These are phyloP conservation scores for Chenopodium suecicum DNA, from an alignment of 148 eudicot species.

Conservation along the genomic window DNA sequence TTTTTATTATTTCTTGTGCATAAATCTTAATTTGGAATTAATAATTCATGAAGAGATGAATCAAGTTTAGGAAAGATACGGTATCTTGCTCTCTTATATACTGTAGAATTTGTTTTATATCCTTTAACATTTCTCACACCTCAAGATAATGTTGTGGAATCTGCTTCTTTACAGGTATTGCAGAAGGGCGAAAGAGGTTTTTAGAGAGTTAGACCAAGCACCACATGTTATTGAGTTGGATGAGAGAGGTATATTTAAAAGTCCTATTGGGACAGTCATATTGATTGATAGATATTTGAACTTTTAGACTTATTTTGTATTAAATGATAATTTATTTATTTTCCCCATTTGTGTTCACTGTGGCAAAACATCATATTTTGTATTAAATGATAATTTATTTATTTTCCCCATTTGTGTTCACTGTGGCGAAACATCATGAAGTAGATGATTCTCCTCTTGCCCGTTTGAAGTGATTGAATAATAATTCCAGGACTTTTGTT, in stretches of 20 bases:
- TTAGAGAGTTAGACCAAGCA: conserved; percentile 66
- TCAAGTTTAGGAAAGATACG: not conserved
- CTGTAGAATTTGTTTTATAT: not conserved
- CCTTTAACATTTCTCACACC: not conserved
- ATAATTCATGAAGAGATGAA: not conserved
- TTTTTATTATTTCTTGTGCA: not conserved
- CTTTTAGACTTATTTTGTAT: too few species aligned
- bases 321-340: too few species aligned
- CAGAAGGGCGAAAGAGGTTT: conserved; percentile 79
- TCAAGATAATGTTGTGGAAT: not conserved
- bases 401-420: too few species aligned
- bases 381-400: too few species aligned
- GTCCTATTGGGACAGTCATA: not conserved
- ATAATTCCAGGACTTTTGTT: too few species aligned
- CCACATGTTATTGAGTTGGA: conserved; percentile 92
- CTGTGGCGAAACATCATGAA: too few species aligned
- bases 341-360: too few species aligned
- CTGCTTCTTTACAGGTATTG: conserved; percentile 59
- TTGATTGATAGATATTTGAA: too few species aligned
- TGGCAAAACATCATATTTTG: too few species aligned
- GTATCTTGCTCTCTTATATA: not conserved
- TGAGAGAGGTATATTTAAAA: conserved; percentile 64
- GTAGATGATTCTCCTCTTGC: too few species aligned
- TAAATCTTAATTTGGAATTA: not conserved
- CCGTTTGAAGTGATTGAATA: too few species aligned